These are phyloP conservation scores for Talaromyces borbonicus DNA, from an alignment of 495 filamentous ascomycete genomes.

Conservation along the genomic window DNA sequence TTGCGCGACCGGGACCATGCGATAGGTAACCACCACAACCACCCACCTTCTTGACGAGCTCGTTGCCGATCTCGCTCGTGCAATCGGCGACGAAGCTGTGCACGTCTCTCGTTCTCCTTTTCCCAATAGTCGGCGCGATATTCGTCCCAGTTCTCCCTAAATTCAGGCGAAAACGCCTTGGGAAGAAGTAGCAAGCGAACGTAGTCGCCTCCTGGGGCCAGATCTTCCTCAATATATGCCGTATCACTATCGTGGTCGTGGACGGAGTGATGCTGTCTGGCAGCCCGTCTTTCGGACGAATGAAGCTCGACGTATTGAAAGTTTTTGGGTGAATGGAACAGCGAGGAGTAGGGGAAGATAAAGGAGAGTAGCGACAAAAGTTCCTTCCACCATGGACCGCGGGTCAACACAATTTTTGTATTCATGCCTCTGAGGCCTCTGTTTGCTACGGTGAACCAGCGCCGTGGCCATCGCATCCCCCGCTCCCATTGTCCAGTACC, in stretches of 20 bases:
- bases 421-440: slow-evolving; percentile 86
- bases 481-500: slow-evolving; percentile 92
- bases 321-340: slow-evolving; percentile 51
- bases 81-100: slow-evolving; percentile 57
- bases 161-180: slow-evolving; percentile 89
- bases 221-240: slow-evolving; percentile 58
- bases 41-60: slow-evolving; percentile 59
- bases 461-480: slow-evolving; percentile 85
- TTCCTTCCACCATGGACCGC: slow-evolving; percentile 74
- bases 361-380: slow-evolving; percentile 57
- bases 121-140: slow-evolving; percentile 96
- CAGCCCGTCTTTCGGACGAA: slow-evolving; percentile 30
- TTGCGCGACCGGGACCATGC: slow-evolving; percentile 43
- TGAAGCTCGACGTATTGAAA: slow-evolving; percentile 55
- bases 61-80: slow-evolving; percentile 53
- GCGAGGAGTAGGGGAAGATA: slow-evolving; percentile 62
- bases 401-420: slow-evolving; percentile 85
- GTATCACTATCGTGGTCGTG: slow-evolving; percentile 46
- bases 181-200: slow-evolving; percentile 84
- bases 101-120: slow-evolving; percentile 82
- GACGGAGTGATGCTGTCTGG: slow-evolving; percentile 31
- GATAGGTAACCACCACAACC: slow-evolving; percentile 72
- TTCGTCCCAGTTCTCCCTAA: slow-evolving; percentile 94
- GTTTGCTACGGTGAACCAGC: slow-evolving; percentile 83
- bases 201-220: slow-evolving; percentile 80